Conservation (phyloP, 1,139 yeast genomes). For the Trichomonascaceae sp. region DNA sequence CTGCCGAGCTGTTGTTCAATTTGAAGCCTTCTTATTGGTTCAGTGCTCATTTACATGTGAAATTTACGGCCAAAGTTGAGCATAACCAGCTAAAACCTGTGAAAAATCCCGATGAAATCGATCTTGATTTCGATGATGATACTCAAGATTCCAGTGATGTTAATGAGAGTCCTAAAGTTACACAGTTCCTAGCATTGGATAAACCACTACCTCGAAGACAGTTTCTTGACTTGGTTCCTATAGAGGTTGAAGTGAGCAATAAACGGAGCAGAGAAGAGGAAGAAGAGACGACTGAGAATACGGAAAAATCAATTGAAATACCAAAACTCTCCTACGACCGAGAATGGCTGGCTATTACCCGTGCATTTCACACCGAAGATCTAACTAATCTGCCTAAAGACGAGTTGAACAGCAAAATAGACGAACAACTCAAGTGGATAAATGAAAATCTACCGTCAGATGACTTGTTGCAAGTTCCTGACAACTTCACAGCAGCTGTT, state of each 20-base stretch:
- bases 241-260: constrained; percentile 23
- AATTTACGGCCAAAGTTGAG: constrained; percentile 50
- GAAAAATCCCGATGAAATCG: constrained; percentile 37
- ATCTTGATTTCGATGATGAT: constrained; percentile 28
- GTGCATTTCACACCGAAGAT: constrained; percentile 20
- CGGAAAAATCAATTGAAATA: neutral
- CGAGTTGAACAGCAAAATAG: constrained; percentile 13
- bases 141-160: constrained; percentile 9
- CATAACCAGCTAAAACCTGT: constrained; percentile 26
- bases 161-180: constrained; percentile 25
- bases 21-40: constrained; percentile 74
- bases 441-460: constrained; percentile 24
- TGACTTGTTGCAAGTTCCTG: constrained; percentile 14
- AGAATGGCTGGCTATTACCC: constrained; percentile 36
- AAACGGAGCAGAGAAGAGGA: constrained; percentile 5
- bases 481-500: constrained; percentile 14
- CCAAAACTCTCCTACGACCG: constrained; percentile 29
- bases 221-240: constrained; percentile 42
- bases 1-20: constrained; percentile 45
- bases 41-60: constrained; percentile 83
- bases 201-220: constrained; percentile 64
- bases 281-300: neutral
- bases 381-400: neutral
- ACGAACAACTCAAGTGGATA: constrained; percentile 28
- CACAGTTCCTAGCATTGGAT: constrained; percentile 68